Evolutionary conservation across 78 protist genomes (phyloP).

Genomic region (Planoprotostelium fungivorum): DNA sequence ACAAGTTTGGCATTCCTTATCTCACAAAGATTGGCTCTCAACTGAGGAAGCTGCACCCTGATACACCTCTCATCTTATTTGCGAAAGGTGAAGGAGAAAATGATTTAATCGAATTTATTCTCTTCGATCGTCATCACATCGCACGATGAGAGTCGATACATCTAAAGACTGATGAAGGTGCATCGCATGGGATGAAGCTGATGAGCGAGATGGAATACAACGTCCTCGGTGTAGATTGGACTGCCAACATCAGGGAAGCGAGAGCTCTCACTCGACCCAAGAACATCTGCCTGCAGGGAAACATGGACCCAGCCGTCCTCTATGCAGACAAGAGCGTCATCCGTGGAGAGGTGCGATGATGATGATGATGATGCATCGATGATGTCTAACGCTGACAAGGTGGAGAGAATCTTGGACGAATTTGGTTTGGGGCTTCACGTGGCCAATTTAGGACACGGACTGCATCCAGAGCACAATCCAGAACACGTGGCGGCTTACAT

Average conservation of each 20-base stretch:
- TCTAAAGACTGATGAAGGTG: too few relatives aligned
- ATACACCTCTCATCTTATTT: slow-evolving; percentile 73
- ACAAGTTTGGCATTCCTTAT: slow-evolving; percentile 58
- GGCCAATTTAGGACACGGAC: slow-evolving; percentile 84
- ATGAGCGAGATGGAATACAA: slow-evolving; percentile 33
- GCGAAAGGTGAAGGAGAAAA: slow-evolving; percentile 71
- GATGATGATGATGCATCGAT: neutral
- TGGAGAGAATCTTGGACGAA: slow-evolving; percentile 28
- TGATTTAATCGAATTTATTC: too few relatives aligned
- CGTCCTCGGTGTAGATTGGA: slow-evolving; percentile 79
- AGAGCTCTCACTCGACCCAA: slow-evolving; percentile 9
- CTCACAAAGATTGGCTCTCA: slow-evolving; percentile 30
- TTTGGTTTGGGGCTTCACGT: slow-evolving; percentile 54
- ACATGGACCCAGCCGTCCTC: slow-evolving; percentile 79
- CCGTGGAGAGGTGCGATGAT: neutral
- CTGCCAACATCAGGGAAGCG: slow-evolving; percentile 47
- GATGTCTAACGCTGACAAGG: neutral
- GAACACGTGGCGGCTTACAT: slow-evolving; percentile 47
- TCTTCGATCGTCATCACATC: too few relatives aligned
- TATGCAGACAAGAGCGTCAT: slow-evolving; percentile 47
- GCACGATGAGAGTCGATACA: too few relatives aligned
- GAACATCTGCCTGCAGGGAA: slow-evolving; percentile 68
- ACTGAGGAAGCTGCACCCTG: slow-evolving; percentile 49
- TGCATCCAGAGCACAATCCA: slow-evolving; percentile 66
- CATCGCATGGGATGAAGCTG: slow-evolving; percentile 19